Conservation (phyloP, 2,329 filamentous ascomycete genomes). For the Aspergillus sergii region DNA sequence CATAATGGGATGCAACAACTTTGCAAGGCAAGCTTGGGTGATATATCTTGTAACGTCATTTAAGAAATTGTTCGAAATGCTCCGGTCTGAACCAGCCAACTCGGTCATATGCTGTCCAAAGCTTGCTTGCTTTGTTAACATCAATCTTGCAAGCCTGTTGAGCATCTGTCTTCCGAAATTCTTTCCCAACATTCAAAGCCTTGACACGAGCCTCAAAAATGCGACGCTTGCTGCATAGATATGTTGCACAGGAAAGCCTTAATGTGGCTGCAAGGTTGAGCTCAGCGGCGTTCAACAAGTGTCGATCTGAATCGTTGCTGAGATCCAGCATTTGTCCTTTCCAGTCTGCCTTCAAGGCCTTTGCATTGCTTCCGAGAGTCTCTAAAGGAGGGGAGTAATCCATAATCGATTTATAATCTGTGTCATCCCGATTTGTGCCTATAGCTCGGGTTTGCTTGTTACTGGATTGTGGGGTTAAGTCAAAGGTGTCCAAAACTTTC, state of each 20-base stretch:
- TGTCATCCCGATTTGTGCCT: slow-evolving; percentile 75
- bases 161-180: slow-evolving; percentile 92
- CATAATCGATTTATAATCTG: slow-evolving; percentile 71
- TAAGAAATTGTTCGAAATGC: slow-evolving; percentile 50
- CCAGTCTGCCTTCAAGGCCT: slow-evolving; percentile 82
- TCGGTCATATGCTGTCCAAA: slow-evolving; percentile 86
- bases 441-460: slow-evolving; percentile 48
- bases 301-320: slow-evolving; percentile 67
- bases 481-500: slow-evolving; percentile 41
- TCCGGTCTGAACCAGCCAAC: slow-evolving; percentile 76
- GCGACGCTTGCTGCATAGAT: slow-evolving; percentile 88
- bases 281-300: slow-evolving; percentile 78
- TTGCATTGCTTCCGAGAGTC: slow-evolving; percentile 67
- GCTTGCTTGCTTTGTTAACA: slow-evolving; percentile 93
- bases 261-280: slow-evolving; percentile 74
- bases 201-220: slow-evolving; percentile 80
- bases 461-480: slow-evolving; percentile 34
- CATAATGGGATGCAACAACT: neutral
- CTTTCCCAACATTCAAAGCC: slow-evolving; percentile 68
- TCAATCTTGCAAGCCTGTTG: slow-evolving; percentile 98
- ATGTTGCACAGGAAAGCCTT: slow-evolving; percentile 82
- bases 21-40: neutral
- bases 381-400: slow-evolving; percentile 72
- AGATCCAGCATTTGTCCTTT: slow-evolving; percentile 80
- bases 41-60: slow-evolving; percentile 19